Percentiles rank a stretch among this genome's conserved stretches.
Evolutionary conservation across 2,329 filamentous ascomycete species (phyloP).

Genomic region (Acrocalymma vagum): DNA sequence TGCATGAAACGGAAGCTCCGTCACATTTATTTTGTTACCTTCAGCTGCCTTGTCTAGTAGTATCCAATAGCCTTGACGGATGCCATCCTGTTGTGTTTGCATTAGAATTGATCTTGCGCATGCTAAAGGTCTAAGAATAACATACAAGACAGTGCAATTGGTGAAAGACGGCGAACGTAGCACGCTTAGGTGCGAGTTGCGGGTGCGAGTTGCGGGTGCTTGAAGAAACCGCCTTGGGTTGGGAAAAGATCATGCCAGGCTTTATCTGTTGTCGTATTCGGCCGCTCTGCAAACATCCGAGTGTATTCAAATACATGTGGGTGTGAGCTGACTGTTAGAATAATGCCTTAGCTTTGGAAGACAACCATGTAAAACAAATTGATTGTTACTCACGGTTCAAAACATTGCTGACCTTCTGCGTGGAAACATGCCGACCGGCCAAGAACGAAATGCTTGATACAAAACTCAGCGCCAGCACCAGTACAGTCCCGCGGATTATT

Average conservation of each 20-base stretch:
- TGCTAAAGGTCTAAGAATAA: slow-evolving; percentile 1
- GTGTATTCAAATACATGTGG: too few species aligned
- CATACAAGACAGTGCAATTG: slow-evolving; percentile 23
- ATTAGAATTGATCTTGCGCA: background rate
- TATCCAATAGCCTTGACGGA: slow-evolving; percentile 20
- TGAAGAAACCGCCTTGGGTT: slow-evolving; percentile 19
- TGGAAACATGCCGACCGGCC: too few species aligned
- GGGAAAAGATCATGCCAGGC: slow-evolving; percentile 19
- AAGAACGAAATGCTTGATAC: too few species aligned
- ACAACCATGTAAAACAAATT: too few species aligned
- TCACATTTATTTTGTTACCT: slow-evolving; percentile 4
- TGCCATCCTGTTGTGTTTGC: slow-evolving; percentile 7
- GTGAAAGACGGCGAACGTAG: slow-evolving; percentile 21
- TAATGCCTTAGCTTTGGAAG: too few species aligned
- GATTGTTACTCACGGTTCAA: too few species aligned
- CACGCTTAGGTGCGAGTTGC: slow-evolving; percentile 5
- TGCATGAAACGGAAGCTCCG: slow-evolving; percentile 9
- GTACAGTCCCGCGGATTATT: too few species aligned
- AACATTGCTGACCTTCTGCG: too few species aligned
- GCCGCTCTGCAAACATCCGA: too few species aligned
- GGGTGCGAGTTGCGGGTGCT: slow-evolving; percentile 14
- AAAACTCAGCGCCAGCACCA: too few species aligned
- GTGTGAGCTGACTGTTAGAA: too few species aligned
- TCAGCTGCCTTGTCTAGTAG: slow-evolving; percentile 2
- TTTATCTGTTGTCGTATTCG: too few species aligned